Base-by-base conservation (phyloP, 495 filamentous ascomycete species). In the Hypoxylon trugodes region DNA sequence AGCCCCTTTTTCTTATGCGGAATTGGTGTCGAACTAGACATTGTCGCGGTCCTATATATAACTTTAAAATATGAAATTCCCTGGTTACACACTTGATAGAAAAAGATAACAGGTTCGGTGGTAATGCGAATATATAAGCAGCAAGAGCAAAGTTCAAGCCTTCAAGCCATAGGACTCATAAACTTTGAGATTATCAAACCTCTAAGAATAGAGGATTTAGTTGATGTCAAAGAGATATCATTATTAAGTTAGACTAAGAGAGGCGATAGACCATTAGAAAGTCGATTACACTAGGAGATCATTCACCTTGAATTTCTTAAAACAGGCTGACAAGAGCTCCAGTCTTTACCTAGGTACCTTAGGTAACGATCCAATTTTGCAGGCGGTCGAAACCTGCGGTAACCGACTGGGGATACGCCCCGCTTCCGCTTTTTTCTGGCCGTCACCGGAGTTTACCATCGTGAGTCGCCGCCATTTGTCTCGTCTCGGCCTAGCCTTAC, bases 1-100 rank as follows among this genome's bases (percentile, higher is more conserved):
- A 62, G 21, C 4, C 41, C 59, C 25, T 24, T 41, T 42, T 37
- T 61, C 42, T 52, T 52, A 9, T 48, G 26, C 10, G 70, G 63
- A 7, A 70, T 66, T 0, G 67, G 57, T 40, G 49, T 59, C 10
- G 70, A 55, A 51, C 43, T 53, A 3, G 68, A 32, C 63, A 70
- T 70, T 37, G 42, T 61, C 0, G n/a, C 32, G 19, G 33, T 46
- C 16, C 25, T 19, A 25, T 3, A 2, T 10, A 3, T 15, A 33
- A 43, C 19, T 26, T 35, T 22, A 41, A 25, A 40, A n/a, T 13
- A 10, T 2, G 26, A 18, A 2, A 19, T 4, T 6, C 16, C 24
- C 18, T 7, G 28, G 32, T 43, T 37, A 15, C 25, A 25, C 19
- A 52, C 53, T 47, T 22, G 3, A 26, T 30, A 13, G 6, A 8